These are phyloP conservation scores for Barnettozyma sp. DNA, from an alignment of 805 yeast genomes.

Conservation along the genomic window DNA sequence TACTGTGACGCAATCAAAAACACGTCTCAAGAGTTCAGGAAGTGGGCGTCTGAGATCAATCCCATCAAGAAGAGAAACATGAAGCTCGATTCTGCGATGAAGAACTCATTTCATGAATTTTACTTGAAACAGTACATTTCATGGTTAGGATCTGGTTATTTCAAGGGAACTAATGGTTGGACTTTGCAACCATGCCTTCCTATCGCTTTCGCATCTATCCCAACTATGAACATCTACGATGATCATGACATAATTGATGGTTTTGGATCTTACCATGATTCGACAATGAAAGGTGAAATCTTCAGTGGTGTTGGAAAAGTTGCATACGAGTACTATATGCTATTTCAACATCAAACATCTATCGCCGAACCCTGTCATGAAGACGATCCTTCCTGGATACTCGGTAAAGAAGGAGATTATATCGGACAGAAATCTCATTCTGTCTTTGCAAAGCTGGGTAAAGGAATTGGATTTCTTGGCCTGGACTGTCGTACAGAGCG, in stretches of 20 bases:
- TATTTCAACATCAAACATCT: conserved; percentile 82
- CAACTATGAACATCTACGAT: conserved; percentile 80
- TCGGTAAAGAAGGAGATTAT: conserved; percentile 60
- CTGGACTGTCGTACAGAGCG: conserved; percentile 94
- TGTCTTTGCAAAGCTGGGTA: conserved; percentile 66
- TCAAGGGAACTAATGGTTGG: conserved; percentile 62
- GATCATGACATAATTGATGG: conserved; percentile 98
- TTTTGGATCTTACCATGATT: conserved; percentile 78
- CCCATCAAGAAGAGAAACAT: conserved; percentile 40
- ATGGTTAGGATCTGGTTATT: conserved; percentile 90
- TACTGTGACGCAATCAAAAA: conserved; percentile 78
- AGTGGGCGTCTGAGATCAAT: conserved; percentile 57
- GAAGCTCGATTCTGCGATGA: conserved; percentile 40
- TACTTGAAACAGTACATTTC: conserved; percentile 68
- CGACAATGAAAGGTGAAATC: conserved; percentile 64
- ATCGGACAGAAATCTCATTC: conserved; percentile 65
- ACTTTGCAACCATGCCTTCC: conserved; percentile 68
- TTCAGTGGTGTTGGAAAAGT: conserved; percentile 66
- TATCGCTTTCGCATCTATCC: conserved; percentile 72
- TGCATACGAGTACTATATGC: conserved; percentile 81
- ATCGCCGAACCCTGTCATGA: conserved; percentile 36
- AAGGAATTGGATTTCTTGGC: conserved; percentile 64
- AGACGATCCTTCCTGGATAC: conserved; percentile 53
- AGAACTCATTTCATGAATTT: conserved; percentile 50
- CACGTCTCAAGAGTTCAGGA: conserved; percentile 42